A percentile compares a stretch with the other conserved stretches of the same genome.
phyloP scores from a whole-genome alignment of 768 basidiomycete genomes.

The Polyporus arcularius region DNA sequence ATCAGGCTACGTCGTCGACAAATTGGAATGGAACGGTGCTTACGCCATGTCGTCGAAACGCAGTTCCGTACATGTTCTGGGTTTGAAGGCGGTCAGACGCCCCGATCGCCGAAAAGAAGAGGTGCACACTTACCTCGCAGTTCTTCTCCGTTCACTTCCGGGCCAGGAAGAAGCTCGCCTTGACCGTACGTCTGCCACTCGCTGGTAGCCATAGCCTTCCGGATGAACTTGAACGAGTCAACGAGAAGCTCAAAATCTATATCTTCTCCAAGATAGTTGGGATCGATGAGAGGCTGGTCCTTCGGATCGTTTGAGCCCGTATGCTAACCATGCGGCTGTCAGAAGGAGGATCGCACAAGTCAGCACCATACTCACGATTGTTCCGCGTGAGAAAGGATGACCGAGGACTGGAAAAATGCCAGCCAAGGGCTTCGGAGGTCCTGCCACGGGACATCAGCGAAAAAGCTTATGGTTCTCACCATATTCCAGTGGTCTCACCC shows the following conservation, averaged over 20 bases:
- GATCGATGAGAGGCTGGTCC: conserved; percentile 29
- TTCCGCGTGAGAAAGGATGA: conserved; percentile 33
- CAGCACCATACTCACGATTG: conserved; percentile 25
- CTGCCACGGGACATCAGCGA: neutral
- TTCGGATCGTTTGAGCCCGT: conserved; percentile 24
- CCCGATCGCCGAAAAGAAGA: neutral
- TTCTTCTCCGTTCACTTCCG: conserved; percentile 12
- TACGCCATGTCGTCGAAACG: conserved; percentile 20
- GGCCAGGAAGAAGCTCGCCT: conserved; percentile 12
- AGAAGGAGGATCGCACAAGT: neutral
- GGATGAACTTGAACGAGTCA: conserved; percentile 30
- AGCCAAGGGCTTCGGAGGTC: neutral
- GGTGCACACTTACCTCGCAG: conserved; percentile 7
- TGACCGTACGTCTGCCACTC: conserved; percentile 20
- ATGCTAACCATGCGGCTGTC: conserved; percentile 17
- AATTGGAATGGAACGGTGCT: neutral
- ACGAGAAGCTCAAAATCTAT: conserved; percentile 29
- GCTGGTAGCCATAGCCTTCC: conserved; percentile 17
- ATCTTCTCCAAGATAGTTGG: conserved; percentile 32
- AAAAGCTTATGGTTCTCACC: neutral
- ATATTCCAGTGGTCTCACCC: neutral
- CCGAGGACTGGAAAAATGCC: conserved; percentile 23
- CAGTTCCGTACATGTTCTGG: neutral
- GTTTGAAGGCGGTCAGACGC: neutral
- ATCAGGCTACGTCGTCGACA: neutral